Evolutionary conservation across 306 rosid genomes (phyloP).

Genomic region (Acacia confusa): DNA sequence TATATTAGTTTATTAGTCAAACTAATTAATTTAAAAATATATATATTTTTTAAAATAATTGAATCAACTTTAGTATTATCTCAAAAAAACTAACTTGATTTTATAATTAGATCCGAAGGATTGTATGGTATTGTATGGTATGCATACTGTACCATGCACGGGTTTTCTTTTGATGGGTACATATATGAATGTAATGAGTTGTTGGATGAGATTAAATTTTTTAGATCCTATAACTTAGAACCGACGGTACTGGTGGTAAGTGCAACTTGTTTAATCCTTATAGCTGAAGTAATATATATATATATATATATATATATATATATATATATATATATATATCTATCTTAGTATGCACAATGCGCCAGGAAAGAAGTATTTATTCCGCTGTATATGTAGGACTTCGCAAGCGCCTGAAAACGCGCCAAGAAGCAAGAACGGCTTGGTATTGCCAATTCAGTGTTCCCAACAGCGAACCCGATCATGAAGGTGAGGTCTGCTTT

Average conservation of each 20-base stretch:
- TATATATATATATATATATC: no score
- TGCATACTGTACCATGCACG: no score
- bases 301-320: no score
- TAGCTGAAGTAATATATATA: background rate
- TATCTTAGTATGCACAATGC: background rate
- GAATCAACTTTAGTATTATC: no score
- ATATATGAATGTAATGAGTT: background rate
- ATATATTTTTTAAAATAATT: no score
- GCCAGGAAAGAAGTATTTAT: background rate
- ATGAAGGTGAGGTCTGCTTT: constrained; percentile 8
- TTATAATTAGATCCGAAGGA: no score
- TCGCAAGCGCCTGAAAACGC: background rate
- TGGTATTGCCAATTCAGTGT: background rate
- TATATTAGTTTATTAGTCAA: no score
- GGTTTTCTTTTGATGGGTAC: background rate
- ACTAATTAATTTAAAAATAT: no score
- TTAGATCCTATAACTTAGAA: background rate
- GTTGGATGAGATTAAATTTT: background rate
- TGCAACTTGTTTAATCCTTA: background rate
- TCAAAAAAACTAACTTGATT: no score
- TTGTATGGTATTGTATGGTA: no score
- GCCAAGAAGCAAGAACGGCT: background rate
- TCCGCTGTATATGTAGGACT: background rate
- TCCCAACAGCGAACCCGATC: background rate
- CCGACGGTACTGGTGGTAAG: background rate